Evolutionary conservation across 345 rosid species (phyloP), one percentile per base, ranked within the genome.

Genomic region (Lepidium africanum): DNA sequence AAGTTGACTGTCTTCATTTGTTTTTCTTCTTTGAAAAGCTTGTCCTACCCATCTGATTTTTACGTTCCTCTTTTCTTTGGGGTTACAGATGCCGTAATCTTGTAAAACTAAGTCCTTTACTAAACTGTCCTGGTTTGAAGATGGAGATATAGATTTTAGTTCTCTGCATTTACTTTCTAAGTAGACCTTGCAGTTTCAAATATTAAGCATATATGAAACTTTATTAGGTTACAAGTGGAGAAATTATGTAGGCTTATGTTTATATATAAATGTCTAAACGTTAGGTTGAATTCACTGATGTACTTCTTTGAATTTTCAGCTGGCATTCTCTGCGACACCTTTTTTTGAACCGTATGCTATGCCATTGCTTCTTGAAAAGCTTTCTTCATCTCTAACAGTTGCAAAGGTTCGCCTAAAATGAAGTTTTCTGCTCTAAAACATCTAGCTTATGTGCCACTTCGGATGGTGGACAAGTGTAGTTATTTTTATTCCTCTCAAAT

Each of bases 321-420:
- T 67, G 73, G 92, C 99, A 43, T 76, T 91, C 75, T 81, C 95
- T 21, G 85, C 92, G n/a, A 84, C 97, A 1, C 87, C 97, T 25
- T 81, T 88, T 39, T 89, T 87, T 80, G 99, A 89, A 79, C 95
- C 99, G 49, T 94, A 79, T 81, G 87, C 81, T 69, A 70, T 91
- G 69, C 97, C 92, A 1, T 79, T 94, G 77, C 87, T 94, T 69
- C 90, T 94, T 59, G 97, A 89, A 77, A 94, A 94, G 70, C 95
- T 94, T 70, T 87, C 96, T 54, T 91, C 99, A 64, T 81, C 96
- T 57, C 76, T 94, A 78, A 84, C 83, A 47, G 77, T 81, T 14
- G 97, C 99, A 58, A 94, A 88, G 97, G 99, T 87, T 40, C 32
- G 69, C 36, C 63, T 14, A 8, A 50, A 40, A 42, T 39, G 23